Evolutionary conservation across 2,329 filamentous ascomycete species (phyloP).

Genomic region (Neopestalotiopsis rosae): DNA sequence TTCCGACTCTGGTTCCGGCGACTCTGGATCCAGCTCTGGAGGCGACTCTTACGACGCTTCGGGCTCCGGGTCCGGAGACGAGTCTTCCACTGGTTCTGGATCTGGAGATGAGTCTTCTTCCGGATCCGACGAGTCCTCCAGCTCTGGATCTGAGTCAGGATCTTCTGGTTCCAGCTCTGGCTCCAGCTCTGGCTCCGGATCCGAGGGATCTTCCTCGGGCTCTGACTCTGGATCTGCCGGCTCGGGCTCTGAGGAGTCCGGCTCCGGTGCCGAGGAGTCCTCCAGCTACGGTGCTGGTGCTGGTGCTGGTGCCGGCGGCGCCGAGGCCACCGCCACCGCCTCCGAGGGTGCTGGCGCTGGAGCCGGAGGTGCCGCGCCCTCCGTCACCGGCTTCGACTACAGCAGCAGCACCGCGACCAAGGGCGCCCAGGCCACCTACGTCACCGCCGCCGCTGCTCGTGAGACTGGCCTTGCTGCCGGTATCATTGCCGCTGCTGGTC

Average conservation of each 20-base stretch:
- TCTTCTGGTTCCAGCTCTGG: background rate
- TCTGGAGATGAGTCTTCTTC: constrained; percentile 15
- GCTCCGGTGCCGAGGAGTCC: background rate
- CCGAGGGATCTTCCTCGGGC: background rate
- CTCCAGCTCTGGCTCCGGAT: background rate
- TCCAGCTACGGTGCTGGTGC: background rate
- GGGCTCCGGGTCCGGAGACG: too few relatives aligned
- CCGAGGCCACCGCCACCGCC: background rate
- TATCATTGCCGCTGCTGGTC: constrained; percentile 26
- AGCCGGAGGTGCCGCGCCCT: background rate
- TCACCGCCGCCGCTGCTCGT: constrained; percentile 23
- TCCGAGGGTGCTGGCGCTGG: background rate
- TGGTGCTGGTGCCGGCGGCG: background rate
- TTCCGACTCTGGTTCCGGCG: too few relatives aligned
- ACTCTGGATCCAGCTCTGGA: background rate
- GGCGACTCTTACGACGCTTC: too few relatives aligned
- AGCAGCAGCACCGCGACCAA: background rate
- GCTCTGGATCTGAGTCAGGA: background rate
- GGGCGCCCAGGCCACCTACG: background rate
- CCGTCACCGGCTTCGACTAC: background rate
- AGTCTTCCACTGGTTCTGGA: background rate
- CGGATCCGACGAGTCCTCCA: background rate
- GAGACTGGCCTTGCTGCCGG: constrained; percentile 26
- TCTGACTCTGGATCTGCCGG: too few relatives aligned
- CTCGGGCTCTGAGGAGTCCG: background rate